Evolutionary conservation across 345 rosid species (phyloP).

Genomic region (Durio zibethinus): DNA sequence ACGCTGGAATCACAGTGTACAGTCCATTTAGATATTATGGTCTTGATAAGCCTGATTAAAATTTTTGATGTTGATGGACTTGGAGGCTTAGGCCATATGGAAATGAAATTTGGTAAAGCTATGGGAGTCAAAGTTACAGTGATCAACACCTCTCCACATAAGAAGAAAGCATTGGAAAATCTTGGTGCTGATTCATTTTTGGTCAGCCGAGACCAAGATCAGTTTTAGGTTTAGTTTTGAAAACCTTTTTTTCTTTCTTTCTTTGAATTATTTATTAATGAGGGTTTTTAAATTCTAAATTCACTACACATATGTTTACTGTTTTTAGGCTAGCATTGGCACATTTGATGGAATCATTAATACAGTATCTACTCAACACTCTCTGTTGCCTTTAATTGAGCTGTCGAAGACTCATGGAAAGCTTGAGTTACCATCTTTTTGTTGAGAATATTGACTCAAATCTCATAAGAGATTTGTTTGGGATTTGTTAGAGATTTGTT

Average conservation of each 20-base stretch:
- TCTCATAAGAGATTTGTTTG: no score
- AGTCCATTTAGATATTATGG: constrained; percentile 45
- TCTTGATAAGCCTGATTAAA: constrained; percentile 35
- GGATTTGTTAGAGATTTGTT: no score
- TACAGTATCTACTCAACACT: constrained; percentile 31
- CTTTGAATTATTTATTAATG: background rate
- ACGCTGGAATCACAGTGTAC: constrained; percentile 63
- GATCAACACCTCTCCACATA: constrained; percentile 52
- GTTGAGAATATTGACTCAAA: no score
- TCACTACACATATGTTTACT: background rate
- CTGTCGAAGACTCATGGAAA: constrained; percentile 34
- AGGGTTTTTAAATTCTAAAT: background rate
- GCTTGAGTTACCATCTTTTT: constrained; percentile 36
- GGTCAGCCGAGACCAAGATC: constrained; percentile 41
- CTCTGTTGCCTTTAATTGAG: constrained; percentile 27
- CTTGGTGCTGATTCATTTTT: constrained; percentile 61
- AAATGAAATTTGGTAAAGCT: constrained; percentile 62
- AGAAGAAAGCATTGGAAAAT: constrained; percentile 48
- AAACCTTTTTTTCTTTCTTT: background rate
- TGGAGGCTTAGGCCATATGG: constrained; percentile 72
- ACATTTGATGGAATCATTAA: constrained; percentile 45
- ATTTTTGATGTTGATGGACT: constrained; percentile 59
- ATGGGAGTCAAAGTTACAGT: constrained; percentile 63
- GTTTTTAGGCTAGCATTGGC: constrained; percentile 24
- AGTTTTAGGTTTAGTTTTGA: constrained; percentile 35